These are phyloP conservation scores for Melanogaster broomeanus DNA, from an alignment of 768 basidiomycete species.

Conservation along the genomic window DNA sequence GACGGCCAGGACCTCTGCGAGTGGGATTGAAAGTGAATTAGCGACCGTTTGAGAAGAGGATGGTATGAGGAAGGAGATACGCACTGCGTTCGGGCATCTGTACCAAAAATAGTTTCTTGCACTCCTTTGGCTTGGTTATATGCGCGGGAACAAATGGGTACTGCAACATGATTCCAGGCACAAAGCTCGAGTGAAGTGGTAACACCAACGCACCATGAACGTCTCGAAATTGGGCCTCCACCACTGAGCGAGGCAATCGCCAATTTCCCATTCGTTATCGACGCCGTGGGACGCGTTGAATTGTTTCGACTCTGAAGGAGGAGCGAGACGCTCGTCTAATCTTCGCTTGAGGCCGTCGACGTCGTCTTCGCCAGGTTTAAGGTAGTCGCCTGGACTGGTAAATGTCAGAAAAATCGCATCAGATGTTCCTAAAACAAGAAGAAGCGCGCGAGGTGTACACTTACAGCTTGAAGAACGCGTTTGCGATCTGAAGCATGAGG, in stretches of 20 bases:
- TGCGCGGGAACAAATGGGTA: slow-evolving; percentile 95
- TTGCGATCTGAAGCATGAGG: slow-evolving; percentile 97
- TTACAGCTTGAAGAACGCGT: slow-evolving; percentile 98
- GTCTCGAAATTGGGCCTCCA: slow-evolving; percentile 99
- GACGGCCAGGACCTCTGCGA: slow-evolving; percentile 88
- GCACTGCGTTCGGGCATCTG: slow-evolving; percentile 93
- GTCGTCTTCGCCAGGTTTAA: slow-evolving; percentile 95
- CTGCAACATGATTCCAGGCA: slow-evolving; percentile 39
- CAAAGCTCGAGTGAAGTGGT: neutral
- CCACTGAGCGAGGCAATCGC: slow-evolving; percentile 97
- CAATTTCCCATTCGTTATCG: slow-evolving; percentile 94
- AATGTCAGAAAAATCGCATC: neutral
- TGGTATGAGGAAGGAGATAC: slow-evolving; percentile 29
- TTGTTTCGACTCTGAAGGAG: slow-evolving; percentile 69
- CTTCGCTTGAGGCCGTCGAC: slow-evolving; percentile 86
- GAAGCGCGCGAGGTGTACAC: slow-evolving; percentile 26
- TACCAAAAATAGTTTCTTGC: slow-evolving; percentile 93
- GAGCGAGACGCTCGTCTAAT: slow-evolving; percentile 87
- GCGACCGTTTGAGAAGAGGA: neutral
- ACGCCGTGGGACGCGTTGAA: slow-evolving; percentile 76
- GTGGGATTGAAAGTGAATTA: neutral
- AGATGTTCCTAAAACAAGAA: neutral
- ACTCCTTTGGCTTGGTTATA: slow-evolving; percentile 97
- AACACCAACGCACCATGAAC: slow-evolving; percentile 76
- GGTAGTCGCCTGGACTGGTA: slow-evolving; percentile 92